Evolutionary conservation across 2,329 filamentous ascomycete genomes (phyloP).

Genomic region (Colletotrichum nymphaeae): DNA sequence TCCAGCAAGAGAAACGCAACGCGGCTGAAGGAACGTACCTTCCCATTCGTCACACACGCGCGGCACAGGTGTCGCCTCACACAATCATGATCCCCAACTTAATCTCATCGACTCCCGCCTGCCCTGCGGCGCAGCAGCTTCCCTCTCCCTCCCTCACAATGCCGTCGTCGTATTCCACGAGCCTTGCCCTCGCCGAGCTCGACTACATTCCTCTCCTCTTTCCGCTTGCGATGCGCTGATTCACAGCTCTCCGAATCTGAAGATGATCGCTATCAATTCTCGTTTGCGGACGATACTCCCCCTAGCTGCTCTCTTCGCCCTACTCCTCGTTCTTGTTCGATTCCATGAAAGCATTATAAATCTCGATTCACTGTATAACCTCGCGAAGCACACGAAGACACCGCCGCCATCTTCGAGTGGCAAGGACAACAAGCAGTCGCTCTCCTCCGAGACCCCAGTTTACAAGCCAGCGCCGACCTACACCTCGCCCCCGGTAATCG

Average conservation of each 20-base stretch:
- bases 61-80: background rate
- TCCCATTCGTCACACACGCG: background rate
- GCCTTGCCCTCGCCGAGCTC: background rate
- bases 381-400: background rate
- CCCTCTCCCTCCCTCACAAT: background rate
- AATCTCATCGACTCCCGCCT: background rate
- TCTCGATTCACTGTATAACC: constrained; percentile 13
- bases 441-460: constrained; percentile 35
- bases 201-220: background rate
- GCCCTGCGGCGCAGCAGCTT: background rate
- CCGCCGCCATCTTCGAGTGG: background rate
- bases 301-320: constrained; percentile 25
- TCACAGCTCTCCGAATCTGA: background rate
- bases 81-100: background rate
- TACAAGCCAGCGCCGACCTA: constrained; percentile 49
- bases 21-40: background rate
- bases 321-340: constrained; percentile 25
- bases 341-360: constrained; percentile 22
- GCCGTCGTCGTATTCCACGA: background rate
- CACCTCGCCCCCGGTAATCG: constrained; percentile 50
- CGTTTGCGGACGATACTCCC: constrained; percentile 23
- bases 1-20: too few relatives aligned
- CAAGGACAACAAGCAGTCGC: constrained; percentile 9
- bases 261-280: constrained; percentile 1
- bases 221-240: background rate